Evolutionary conservation across 768 basidiomycete genomes (phyloP).

Genomic region (Boletus edulis): DNA sequence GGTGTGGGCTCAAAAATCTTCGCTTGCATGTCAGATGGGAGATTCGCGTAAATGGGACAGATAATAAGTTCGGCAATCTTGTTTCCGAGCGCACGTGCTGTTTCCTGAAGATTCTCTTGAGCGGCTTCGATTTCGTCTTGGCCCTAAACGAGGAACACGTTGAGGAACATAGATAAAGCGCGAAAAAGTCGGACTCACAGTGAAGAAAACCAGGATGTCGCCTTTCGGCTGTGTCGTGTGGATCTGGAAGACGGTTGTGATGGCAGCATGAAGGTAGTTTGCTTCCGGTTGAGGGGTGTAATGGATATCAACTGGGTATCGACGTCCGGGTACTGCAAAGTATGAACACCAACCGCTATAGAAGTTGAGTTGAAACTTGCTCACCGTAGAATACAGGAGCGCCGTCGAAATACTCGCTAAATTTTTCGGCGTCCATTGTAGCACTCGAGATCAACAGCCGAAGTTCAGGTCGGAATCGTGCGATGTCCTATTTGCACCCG

Average conservation of each 20-base stretch:
- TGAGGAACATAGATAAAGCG: background rate
- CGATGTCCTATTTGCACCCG: conserved; percentile 70
- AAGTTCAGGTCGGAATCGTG: conserved; percentile 92
- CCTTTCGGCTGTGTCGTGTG: conserved; percentile 98
- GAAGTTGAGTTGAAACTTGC: conserved; percentile 22
- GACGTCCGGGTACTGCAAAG: conserved; percentile 84
- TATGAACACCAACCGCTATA: conserved; percentile 1
- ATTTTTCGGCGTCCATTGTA: conserved; percentile 97
- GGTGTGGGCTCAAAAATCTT: conserved; percentile 99
- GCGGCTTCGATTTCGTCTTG: conserved; percentile 99
- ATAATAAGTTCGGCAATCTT: conserved; percentile 93
- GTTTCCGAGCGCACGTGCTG: conserved; percentile 90
- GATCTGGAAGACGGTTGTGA: conserved; percentile 98
- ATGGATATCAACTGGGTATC: conserved; percentile 97
- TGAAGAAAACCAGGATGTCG: conserved; percentile 96
- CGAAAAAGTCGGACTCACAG: conserved; percentile 47
- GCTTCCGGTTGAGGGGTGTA: conserved; percentile 99
- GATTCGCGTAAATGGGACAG: conserved; percentile 97
- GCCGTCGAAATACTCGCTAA: conserved; percentile 94
- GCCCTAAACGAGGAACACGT: conserved; percentile 44
- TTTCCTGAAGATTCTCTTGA: conserved; percentile 94
- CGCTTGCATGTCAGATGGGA: conserved; percentile 99
- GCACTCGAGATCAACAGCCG: conserved; percentile 93
- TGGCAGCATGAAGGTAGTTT: conserved; percentile 97
- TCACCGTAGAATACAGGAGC: conserved; percentile 92